Evolutionary conservation across 1,139 yeast species (phyloP).

Genomic region (Kluyveromyces sp.): DNA sequence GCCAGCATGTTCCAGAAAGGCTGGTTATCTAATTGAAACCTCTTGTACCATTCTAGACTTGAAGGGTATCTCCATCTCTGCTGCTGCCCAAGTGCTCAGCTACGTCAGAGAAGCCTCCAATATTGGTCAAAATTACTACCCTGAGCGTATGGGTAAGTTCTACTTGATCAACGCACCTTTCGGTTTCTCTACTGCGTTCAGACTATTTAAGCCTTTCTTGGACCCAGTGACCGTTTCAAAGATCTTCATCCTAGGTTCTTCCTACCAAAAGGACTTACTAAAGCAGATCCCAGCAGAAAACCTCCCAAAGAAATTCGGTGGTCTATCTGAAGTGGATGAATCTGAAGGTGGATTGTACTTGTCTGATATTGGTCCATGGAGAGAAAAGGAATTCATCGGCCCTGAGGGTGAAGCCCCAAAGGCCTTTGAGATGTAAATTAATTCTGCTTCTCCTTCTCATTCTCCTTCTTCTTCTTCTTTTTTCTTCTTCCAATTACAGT

Average conservation of each 20-base stretch:
- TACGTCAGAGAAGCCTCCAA: slow-evolving; percentile 89
- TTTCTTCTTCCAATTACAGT: background rate
- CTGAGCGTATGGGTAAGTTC: slow-evolving; percentile 99
- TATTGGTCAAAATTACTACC: slow-evolving; percentile 95
- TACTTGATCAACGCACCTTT: slow-evolving; percentile 94
- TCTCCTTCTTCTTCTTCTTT: background rate
- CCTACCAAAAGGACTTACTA: slow-evolving; percentile 72
- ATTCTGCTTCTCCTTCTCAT: background rate
- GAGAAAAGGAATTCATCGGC: slow-evolving; percentile 75
- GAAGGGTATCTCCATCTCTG: slow-evolving; percentile 80
- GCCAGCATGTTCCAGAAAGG: slow-evolving; percentile 89
- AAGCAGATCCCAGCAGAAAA: slow-evolving; percentile 92
- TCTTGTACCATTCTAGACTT: slow-evolving; percentile 93
- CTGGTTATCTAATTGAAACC: slow-evolving; percentile 76
- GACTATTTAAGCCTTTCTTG: slow-evolving; percentile 81
- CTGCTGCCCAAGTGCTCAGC: slow-evolving; percentile 78
- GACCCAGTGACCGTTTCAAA: slow-evolving; percentile 98
- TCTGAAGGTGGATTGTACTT: slow-evolving; percentile 74
- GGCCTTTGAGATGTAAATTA: slow-evolving; percentile 26
- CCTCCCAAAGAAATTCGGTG: slow-evolving; percentile 88
- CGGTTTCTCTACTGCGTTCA: slow-evolving; percentile 92
- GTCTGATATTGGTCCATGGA: slow-evolving; percentile 96
- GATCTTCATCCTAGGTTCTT: slow-evolving; percentile 77
- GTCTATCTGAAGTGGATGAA: slow-evolving; percentile 56
- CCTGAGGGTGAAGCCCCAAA: slow-evolving; percentile 83